phyloP scores from a whole-genome alignment of 164 flowering plant genomes.

The Houttuynia cordata region DNA sequence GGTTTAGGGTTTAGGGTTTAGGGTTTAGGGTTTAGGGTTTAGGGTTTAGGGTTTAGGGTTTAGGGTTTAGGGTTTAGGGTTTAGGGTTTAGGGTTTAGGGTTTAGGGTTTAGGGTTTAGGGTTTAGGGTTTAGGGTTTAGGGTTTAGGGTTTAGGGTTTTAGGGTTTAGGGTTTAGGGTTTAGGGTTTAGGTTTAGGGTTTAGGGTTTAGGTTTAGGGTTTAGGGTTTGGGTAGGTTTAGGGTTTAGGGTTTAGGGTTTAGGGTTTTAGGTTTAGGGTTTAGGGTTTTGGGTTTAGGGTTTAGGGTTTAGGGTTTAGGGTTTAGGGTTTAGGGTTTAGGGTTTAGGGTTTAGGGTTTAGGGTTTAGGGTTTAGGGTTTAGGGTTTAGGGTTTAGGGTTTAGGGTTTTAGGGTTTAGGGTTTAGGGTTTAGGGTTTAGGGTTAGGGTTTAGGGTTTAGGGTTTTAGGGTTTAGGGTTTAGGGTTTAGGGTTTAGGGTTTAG shows the following conservation, averaged over 20 bases:
- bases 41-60: background rate
- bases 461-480: too few species aligned
- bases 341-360: conserved; percentile 6
- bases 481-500: too few species aligned
- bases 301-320: conserved; percentile 9
- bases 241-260: too few species aligned
- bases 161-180: conserved; percentile 8
- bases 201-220: conserved; percentile 13
- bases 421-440: conserved; percentile 9
- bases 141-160: conserved; percentile 12
- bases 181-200: conserved; percentile 8
- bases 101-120: background rate
- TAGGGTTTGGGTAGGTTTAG: too few species aligned
- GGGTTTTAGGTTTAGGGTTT: too few species aligned
- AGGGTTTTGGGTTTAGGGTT: too few species aligned
- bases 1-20: conserved; percentile 11
- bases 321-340: conserved; percentile 8
- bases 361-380: conserved; percentile 5
- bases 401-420: conserved; percentile 7
- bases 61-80: conserved; percentile 6
- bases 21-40: conserved; percentile 12
- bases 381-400: too few species aligned
- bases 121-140: conserved; percentile 2
- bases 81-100: background rate
- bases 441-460: conserved; percentile 5